Evolutionary conservation across 2,329 filamentous ascomycete genomes (phyloP).

Genomic region (Lizonia empirigonia): DNA sequence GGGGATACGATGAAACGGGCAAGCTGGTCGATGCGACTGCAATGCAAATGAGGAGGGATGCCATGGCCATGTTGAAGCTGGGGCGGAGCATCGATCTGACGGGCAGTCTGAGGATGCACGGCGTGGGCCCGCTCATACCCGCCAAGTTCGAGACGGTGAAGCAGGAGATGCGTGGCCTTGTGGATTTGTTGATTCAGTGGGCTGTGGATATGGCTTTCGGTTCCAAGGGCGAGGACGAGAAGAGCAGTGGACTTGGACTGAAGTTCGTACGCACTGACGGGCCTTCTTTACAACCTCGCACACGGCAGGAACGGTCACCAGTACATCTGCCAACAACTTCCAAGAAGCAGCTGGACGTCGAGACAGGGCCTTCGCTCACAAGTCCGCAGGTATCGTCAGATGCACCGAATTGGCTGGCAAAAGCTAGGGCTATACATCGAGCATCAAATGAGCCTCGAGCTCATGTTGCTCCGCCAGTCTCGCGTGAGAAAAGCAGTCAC

Average conservation of each 20-base stretch:
- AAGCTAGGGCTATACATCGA: not conserved
- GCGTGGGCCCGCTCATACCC: conserved; percentile 26
- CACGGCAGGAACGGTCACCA: not conserved
- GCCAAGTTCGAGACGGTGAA: conserved; percentile 37
- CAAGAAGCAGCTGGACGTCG: not conserved
- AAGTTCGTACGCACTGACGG: not conserved
- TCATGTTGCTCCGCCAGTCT: not conserved
- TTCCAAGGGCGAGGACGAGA: not conserved
- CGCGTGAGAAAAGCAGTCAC: not conserved
- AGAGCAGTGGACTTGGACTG: conserved; percentile 1
- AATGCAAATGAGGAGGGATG: conserved; percentile 1
- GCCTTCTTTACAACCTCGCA: not conserved
- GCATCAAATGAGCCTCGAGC: not conserved
- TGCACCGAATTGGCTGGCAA: not conserved
- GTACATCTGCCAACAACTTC: not conserved
- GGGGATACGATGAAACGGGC: conserved; percentile 38
- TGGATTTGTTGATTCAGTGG: conserved; percentile 5
- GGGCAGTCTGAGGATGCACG: conserved; percentile 38
- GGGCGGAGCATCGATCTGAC: conserved; percentile 19
- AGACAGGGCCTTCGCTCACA: not conserved
- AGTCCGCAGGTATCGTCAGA: not conserved
- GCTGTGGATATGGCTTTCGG: conserved; percentile 7
- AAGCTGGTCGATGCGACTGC: conserved; percentile 20
- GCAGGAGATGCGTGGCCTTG: not conserved
- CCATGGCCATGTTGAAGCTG: conserved; percentile 7